Base-by-base conservation (phyloP, 345 rosid genomes). In the Litchi chinensis region DNA sequence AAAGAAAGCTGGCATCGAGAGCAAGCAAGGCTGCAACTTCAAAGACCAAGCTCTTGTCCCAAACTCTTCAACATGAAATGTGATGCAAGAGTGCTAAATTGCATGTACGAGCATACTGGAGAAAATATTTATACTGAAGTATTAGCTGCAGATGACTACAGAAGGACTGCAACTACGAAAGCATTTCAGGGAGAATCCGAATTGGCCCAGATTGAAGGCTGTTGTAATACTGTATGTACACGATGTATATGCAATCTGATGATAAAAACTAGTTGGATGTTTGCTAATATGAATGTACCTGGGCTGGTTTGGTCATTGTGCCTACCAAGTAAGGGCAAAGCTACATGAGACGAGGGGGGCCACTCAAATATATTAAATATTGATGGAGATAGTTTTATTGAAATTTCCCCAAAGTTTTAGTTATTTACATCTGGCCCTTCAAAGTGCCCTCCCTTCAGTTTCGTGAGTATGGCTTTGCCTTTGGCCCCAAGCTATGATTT, bases 251-350 rank as follows among this genome's bases (percentile, higher is more conserved):
- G 68, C 79, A 71, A 80, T 62, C 60, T 21, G 71, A 73, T 56
- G 79, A 73, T 48, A 71, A 86, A 85, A 91, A 89, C 88, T 78
- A 46, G 87, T 74, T 65, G 59, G 65, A 50, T 70, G 18, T 67
- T 56, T 77, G 24, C 76, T 65, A 1, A 24, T 68, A 56, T 48
- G n/a, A 4, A 15, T 22, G 19, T 73, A 10, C 37, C 44, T 71
- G 28, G 67, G 46, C 8, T 75, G 54, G 32, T 8, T 21, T 44
- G 50, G 12, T 46, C 59, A 28, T 57, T 26, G 70, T 54, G 59
- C n/a, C 21, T 16, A 54, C 59, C n/a, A 16, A 16, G n/a, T n/a
- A 54, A n/a, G 59, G 59, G 5, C 2, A n/a, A 54, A 15, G 59
- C 59, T 54, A 54, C 50, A 46, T 46, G 50, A 46, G 50, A 46